Evolutionary conservation across 257 asterid species (phyloP).

Genomic region (Salvia splendens): DNA sequence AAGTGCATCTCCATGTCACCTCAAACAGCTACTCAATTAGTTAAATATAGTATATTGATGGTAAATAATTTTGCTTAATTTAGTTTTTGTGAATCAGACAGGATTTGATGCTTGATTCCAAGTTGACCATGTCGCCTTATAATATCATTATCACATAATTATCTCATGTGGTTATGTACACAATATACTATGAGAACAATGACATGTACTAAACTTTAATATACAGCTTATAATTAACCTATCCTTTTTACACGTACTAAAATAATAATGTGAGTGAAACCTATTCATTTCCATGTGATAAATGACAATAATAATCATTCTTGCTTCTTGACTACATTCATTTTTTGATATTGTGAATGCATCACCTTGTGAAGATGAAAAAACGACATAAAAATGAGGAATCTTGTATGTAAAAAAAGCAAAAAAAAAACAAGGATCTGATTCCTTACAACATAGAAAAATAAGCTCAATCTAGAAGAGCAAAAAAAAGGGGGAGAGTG

Average conservation of each 20-base stretch:
- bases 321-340: neutral
- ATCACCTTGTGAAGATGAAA: neutral
- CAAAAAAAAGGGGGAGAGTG: slow-evolving; percentile 29
- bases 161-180: too few species aligned
- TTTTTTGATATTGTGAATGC: neutral
- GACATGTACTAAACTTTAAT: too few species aligned
- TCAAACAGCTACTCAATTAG: too few species aligned
- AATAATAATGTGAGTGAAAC: neutral
- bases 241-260: too few species aligned
- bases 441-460: slow-evolving; percentile 32
- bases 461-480: slow-evolving; percentile 35
- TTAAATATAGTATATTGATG: too few species aligned
- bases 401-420: slow-evolving; percentile 35
- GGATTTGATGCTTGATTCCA: slow-evolving; percentile 32
- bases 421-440: slow-evolving; percentile 36
- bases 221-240: too few species aligned
- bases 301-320: neutral
- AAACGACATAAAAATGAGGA: slow-evolving; percentile 20
- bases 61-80: slow-evolving; percentile 3
- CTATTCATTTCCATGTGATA: too few species aligned
- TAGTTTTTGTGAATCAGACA: slow-evolving; percentile 14
- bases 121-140: neutral
- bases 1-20: neutral
- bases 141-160: slow-evolving; percentile 17
- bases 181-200: neutral